phyloP scores from a whole-genome alignment of 2,329 filamentous ascomycete species.

The Phialophora macrospora region DNA sequence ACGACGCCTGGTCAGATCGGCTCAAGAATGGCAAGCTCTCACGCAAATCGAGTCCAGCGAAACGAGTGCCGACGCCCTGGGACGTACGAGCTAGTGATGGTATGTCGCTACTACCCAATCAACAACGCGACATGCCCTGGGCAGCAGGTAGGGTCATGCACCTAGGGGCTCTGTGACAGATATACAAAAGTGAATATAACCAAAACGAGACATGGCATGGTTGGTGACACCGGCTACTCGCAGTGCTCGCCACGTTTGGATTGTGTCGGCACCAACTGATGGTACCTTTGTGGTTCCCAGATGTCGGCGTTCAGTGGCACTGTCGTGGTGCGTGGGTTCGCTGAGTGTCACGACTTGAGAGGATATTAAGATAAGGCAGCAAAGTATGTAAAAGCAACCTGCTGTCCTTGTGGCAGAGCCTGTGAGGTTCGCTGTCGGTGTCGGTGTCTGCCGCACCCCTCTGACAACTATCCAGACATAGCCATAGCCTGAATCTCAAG shows the following conservation, averaged over 20 bases:
- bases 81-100: background rate
- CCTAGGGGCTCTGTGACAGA: background rate
- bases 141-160: background rate
- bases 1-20: conserved; percentile 8
- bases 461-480: background rate
- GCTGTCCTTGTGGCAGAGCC: background rate
- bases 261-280: background rate
- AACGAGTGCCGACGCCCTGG: background rate
- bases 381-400: background rate
- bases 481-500: background rate
- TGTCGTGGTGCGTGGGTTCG: background rate
- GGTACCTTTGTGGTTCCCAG: background rate
- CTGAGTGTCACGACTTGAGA: background rate
- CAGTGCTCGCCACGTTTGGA: background rate
- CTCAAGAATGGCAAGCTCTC: conserved; percentile 12
- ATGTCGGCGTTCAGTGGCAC: too few species aligned
- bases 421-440: background rate
- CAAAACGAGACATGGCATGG: background rate
- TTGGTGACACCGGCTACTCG: background rate
- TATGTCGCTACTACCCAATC: background rate
- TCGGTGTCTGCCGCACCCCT: background rate
- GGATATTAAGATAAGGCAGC: background rate
- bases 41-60: background rate
- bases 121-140: background rate
- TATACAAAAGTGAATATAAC: conserved; percentile 3